Evolutionary conservation across 2,329 filamentous ascomycete species (phyloP).

Genomic region (Cladobotryum protrusum): DNA sequence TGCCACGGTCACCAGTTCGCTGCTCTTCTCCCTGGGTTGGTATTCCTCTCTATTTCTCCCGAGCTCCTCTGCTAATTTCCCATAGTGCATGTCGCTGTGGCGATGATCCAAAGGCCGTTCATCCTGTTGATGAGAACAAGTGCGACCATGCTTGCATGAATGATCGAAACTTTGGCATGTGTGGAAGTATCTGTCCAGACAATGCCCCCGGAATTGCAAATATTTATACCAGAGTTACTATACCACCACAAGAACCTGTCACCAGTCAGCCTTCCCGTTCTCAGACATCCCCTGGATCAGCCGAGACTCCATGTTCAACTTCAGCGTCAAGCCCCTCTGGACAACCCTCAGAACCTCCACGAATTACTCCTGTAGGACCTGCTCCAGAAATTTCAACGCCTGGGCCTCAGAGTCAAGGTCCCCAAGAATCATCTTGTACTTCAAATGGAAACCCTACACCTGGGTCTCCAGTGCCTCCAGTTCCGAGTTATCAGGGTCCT

Average conservation of each 20-base stretch:
- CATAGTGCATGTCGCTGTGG: slow-evolving; percentile 31
- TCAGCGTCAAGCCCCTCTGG: background rate
- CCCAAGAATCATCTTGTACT: slow-evolving; percentile 6
- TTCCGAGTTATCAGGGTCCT: slow-evolving; percentile 6
- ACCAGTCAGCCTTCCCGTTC: slow-evolving; percentile 8
- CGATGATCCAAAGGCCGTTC: slow-evolving; percentile 25
- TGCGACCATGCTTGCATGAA: slow-evolving; percentile 28
- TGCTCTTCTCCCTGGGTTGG: slow-evolving; percentile 28
- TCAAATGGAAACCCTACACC: background rate
- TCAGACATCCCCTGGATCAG: slow-evolving; percentile 6
- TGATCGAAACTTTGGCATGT: slow-evolving; percentile 24
- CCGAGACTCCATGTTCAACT: slow-evolving; percentile 7
- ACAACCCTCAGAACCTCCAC: slow-evolving; percentile 3
- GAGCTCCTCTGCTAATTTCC: background rate
- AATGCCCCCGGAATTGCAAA: slow-evolving; percentile 25
- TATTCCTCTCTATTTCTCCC: background rate
- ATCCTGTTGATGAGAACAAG: slow-evolving; percentile 20
- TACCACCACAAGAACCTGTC: slow-evolving; percentile 8
- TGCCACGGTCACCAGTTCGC: slow-evolving; percentile 24
- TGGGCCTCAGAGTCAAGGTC: background rate
- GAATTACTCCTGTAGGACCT: slow-evolving; percentile 11
- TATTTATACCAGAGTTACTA: slow-evolving; percentile 22
- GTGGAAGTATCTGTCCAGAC: slow-evolving; percentile 26
- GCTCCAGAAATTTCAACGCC: slow-evolving; percentile 13
- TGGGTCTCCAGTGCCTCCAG: background rate